Percentiles rank a stretch among this genome's conserved stretches.
These are phyloP conservation scores for Chaetomium globosum DNA, from an alignment of 2,329 filamentous ascomycete species.

Conservation along the genomic window DNA sequence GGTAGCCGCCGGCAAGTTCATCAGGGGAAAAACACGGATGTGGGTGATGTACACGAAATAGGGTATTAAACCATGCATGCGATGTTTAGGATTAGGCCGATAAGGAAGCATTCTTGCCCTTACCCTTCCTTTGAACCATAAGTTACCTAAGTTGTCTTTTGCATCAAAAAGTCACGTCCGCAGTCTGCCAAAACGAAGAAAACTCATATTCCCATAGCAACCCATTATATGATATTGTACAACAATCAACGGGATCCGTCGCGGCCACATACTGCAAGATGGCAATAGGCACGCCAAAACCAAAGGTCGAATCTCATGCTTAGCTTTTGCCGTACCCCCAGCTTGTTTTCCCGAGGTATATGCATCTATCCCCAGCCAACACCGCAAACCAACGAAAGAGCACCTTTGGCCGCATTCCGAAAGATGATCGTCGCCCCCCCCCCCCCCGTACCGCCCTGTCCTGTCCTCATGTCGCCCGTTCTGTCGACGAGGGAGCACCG, in stretches of 20 bases:
- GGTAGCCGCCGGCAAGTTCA: neutral
- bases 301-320: neutral
- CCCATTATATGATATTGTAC: conserved; percentile 26
- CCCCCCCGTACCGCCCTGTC: neutral
- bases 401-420: neutral
- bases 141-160: neutral
- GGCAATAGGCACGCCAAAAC: neutral
- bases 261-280: conserved; percentile 1
- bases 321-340: conserved; percentile 23
- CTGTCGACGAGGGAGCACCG: neutral
- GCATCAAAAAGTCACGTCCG: neutral
- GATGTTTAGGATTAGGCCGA: neutral
- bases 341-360: conserved; percentile 20
- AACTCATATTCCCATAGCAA: conserved; percentile 13
- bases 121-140: too few relatives aligned
- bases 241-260: conserved; percentile 11
- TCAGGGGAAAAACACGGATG: neutral
- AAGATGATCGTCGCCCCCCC: neutral
- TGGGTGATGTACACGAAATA: neutral
- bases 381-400: neutral
- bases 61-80: neutral
- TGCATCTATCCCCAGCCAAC: conserved; percentile 16
- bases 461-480: neutral
- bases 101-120: neutral
- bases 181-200: conserved; percentile 2